Base-by-base conservation (phyloP, 768 basidiomycete genomes). In the Phanerodontia chrysosporium region DNA sequence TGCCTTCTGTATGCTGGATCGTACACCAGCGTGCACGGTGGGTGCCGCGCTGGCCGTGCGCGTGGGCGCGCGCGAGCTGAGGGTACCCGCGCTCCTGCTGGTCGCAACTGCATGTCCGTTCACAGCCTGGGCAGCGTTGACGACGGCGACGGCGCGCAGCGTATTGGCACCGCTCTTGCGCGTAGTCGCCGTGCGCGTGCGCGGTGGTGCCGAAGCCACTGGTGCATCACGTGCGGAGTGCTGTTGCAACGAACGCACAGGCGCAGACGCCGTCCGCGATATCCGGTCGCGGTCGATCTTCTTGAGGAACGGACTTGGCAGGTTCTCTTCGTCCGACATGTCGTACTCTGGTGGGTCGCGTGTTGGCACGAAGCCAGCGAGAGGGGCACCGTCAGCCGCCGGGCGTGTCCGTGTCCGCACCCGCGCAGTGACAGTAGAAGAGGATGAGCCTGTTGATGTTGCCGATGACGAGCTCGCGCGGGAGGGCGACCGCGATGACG, bases 261-360 rank as follows among this genome's bases (percentile, higher is more conserved):
- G 51, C 16, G 56, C 66, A 12, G 63, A 58, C 25, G 55, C 58
- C 10, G 67, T 61, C 6, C 62, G 51, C 18, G 60, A 42, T 13
- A 65, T 61, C 35, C 70, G 62, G 39, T 76, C 77, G 25, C 75
- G 71, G 29, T 84, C 83, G 4, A 60, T 71, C 51, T 82, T 77
- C 67, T 87, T 88, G 45, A 93, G 68, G 72, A 93, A 93, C 5
- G 91, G 92, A 67, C 89, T 90, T 0, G 91, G 92, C 0, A 93
- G 78, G 69, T 92, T 92, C 70, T 91, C 90, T 68, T 91, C 91
- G 67, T 93, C 90, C 0, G 77, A 76, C 10, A 87, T 65, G 69
- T 92, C 85, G 65, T 91, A 93, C 58, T 80, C 74, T 3, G 80
- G 25, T 21, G 10, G 14, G 5, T 24, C 24, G 44, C 27, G 21